phyloP scores from a whole-genome alignment of 768 basidiomycete genomes.

The Termitomyces sp. region DNA sequence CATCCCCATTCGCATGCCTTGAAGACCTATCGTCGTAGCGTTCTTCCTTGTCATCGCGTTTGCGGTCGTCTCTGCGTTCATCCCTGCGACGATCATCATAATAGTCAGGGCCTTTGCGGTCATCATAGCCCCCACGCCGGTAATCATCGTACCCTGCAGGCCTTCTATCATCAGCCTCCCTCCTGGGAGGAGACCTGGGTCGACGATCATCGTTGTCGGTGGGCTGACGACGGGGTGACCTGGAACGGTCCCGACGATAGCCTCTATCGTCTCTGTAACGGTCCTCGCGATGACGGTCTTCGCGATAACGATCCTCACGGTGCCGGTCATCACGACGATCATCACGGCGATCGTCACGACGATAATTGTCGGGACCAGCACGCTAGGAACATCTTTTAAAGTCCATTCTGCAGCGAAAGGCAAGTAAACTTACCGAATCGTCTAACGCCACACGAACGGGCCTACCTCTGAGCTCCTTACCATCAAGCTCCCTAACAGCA shows the following conservation, averaged over 20 bases:
- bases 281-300: conserved; percentile 60
- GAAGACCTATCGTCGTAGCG: conserved; percentile 73
- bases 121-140: conserved; percentile 81
- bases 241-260: conserved; percentile 77
- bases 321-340: conserved; percentile 59
- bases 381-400: conserved; percentile 39
- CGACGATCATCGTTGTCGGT: conserved; percentile 74
- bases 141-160: conserved; percentile 92
- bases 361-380: conserved; percentile 67
- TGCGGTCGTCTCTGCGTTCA: conserved; percentile 74
- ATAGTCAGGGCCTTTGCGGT: conserved; percentile 79
- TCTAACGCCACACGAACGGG: conserved; percentile 70
- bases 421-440: conserved; percentile 46
- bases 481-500: conserved; percentile 84
- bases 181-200: conserved; percentile 77
- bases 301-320: conserved; percentile 52
- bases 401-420: background rate
- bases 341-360: conserved; percentile 71
- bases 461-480: conserved; percentile 83
- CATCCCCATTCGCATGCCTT: conserved; percentile 76
- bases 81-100: conserved; percentile 89
- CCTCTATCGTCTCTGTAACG: conserved; percentile 52
- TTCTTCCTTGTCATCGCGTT: conserved; percentile 83
- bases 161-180: conserved; percentile 82
- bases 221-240: conserved; percentile 62